These are phyloP conservation scores for Raffaelea albimanens DNA, from an alignment of 2,329 filamentous ascomycete genomes.

Conservation along the genomic window DNA sequence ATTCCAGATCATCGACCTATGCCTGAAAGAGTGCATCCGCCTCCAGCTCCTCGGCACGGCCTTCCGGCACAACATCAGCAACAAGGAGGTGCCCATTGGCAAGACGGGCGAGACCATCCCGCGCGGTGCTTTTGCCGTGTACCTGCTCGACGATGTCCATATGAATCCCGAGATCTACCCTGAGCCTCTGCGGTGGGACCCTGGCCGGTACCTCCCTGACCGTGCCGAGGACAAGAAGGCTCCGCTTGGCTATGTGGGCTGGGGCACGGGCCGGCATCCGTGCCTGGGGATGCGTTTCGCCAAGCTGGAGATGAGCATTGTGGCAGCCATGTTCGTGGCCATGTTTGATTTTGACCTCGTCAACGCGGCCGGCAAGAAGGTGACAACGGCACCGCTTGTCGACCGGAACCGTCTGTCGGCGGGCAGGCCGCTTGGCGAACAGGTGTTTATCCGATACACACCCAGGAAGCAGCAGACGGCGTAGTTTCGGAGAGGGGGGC, in stretches of 20 bases:
- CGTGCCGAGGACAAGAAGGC: constrained; percentile 33
- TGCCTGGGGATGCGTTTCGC: constrained; percentile 32
- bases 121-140: constrained; percentile 33
- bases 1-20: constrained; percentile 42
- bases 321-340: constrained; percentile 37
- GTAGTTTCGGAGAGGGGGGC: no score
- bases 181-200: constrained; percentile 40
- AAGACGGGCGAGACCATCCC: constrained; percentile 36
- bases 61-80: constrained; percentile 42
- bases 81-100: constrained; percentile 30
- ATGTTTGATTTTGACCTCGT: constrained; percentile 35
- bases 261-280: constrained; percentile 26
- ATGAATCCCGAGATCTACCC: constrained; percentile 37
- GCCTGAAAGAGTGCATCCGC: constrained; percentile 44
- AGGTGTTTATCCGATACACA: no score
- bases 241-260: constrained; percentile 22
- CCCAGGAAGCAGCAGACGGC: no score
- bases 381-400: constrained; percentile 20
- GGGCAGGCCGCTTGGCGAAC: constrained; percentile 24
- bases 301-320: constrained; percentile 41
- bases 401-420: constrained; percentile 28
- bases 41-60: constrained; percentile 35
- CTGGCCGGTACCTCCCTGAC: constrained; percentile 34
- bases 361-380: constrained; percentile 26
- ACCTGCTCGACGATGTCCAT: constrained; percentile 37